Evolutionary conservation across 2,329 filamentous ascomycete species (phyloP).

Genomic region (Fusarium subtropicale): DNA sequence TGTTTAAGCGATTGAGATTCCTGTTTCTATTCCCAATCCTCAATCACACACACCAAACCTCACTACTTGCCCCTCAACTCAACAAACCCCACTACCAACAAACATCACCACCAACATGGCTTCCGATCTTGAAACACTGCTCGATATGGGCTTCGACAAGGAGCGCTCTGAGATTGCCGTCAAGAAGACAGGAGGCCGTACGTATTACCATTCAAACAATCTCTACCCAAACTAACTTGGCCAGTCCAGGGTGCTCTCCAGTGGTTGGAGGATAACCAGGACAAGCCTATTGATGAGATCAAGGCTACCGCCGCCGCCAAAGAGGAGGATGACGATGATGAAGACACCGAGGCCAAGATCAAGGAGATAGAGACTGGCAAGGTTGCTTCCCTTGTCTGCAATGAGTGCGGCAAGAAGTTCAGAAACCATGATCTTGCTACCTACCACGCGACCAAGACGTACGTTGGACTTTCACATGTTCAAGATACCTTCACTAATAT

Average conservation of each 20-base stretch:
- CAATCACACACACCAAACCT: not conserved
- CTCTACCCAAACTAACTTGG: slow-evolving; percentile 13
- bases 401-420: slow-evolving; percentile 94
- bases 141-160: slow-evolving; percentile 85
- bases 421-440: slow-evolving; percentile 83
- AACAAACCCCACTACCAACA: slow-evolving; percentile 40
- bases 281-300: slow-evolving; percentile 87
- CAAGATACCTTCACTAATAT: not conserved
- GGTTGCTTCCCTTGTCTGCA: slow-evolving; percentile 88
- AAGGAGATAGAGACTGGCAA: slow-evolving; percentile 77
- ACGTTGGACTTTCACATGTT: slow-evolving; percentile 44
- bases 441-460: slow-evolving; percentile 91
- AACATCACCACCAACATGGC: slow-evolving; percentile 61
- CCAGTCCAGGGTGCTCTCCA: slow-evolving; percentile 88
- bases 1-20: not conserved
- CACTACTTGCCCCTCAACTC: slow-evolving; percentile 32
- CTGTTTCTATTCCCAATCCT: not conserved
- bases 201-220: slow-evolving; percentile 50
- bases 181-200: slow-evolving; percentile 83
- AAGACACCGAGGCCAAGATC: slow-evolving; percentile 64
- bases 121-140: slow-evolving; percentile 69
- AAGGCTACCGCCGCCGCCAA: slow-evolving; percentile 59
- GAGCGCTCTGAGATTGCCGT: slow-evolving; percentile 85
- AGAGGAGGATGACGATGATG: slow-evolving; percentile 63
- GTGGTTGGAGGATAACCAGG: slow-evolving; percentile 93